These are phyloP conservation scores for Macrotyloma uniflorum DNA, from an alignment of 306 rosid species.

Conservation along the genomic window DNA sequence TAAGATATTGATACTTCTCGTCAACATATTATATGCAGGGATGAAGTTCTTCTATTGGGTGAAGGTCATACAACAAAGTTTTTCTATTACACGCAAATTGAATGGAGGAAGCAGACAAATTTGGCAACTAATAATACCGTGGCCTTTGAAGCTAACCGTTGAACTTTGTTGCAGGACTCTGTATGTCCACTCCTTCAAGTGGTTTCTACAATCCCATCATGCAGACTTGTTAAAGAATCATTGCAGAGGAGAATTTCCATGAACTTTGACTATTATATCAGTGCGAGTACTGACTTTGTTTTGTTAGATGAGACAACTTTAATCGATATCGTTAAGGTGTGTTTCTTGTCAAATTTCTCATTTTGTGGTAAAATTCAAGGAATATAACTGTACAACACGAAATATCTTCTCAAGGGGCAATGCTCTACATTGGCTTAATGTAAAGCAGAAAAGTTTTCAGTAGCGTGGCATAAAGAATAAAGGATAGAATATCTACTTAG, in stretches of 20 bases:
- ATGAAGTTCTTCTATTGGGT: constrained; percentile 85
- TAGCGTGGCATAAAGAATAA: neutral
- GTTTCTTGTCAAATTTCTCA: constrained; percentile 41
- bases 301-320: constrained; percentile 72
- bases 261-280: constrained; percentile 95
- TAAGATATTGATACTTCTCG: constrained; percentile 70
- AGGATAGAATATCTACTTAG: constrained; percentile 7
- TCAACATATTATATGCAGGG: constrained; percentile 95
- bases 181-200: constrained; percentile 84
- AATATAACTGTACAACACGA: constrained; percentile 24
- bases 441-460: constrained; percentile 15
- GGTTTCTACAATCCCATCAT: constrained; percentile 75
- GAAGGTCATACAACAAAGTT: constrained; percentile 86
- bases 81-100: constrained; percentile 87
- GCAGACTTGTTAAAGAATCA: constrained; percentile 76
- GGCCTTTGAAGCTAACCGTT: constrained; percentile 70
- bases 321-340: constrained; percentile 74
- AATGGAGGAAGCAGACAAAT: constrained; percentile 89
- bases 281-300: constrained; percentile 77
- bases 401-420: constrained; percentile 20
- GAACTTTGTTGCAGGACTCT: constrained; percentile 95
- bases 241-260: constrained; percentile 75
- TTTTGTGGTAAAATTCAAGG: constrained; percentile 31
- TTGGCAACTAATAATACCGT: constrained; percentile 65
- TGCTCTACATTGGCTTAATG: neutral